Evolutionary conservation across 192 early-diverging fungal genomes (phyloP).

Genomic region (Pecoramyces ruminantium): DNA sequence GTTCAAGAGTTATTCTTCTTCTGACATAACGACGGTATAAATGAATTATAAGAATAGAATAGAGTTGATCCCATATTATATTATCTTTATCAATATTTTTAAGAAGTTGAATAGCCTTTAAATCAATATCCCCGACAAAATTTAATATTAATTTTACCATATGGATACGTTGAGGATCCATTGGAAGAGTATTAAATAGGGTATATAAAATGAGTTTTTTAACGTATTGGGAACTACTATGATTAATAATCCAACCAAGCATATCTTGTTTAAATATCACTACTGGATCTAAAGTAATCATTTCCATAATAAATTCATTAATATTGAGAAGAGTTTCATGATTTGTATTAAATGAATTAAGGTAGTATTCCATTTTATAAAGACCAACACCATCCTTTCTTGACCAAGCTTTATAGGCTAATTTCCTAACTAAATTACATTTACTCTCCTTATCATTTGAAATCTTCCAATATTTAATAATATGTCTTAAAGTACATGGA

Average conservation of each 20-base stretch:
- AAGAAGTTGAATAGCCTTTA: background rate
- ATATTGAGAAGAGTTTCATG: background rate
- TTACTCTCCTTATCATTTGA: background rate
- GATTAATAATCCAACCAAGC: background rate
- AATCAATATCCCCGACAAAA: background rate
- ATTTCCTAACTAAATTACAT: background rate
- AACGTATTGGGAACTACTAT: background rate
- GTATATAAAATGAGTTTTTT: background rate
- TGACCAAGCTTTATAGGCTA: background rate
- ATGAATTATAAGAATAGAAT: background rate
- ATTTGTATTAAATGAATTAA: background rate
- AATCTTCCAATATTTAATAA: background rate
- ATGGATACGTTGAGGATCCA: background rate
- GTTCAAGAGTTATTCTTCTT: background rate
- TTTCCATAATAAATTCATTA: background rate
- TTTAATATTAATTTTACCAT: background rate
- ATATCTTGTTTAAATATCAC: background rate
- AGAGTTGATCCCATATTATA: background rate
- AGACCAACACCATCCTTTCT: background rate
- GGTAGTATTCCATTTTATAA: background rate
- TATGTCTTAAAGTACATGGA: background rate
- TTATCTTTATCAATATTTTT: background rate
- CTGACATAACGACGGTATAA: background rate
- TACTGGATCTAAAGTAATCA: background rate
- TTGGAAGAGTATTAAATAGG: background rate